Base-by-base conservation (phyloP, 2,329 filamentous ascomycete species). In the Cercospora beticola region DNA sequence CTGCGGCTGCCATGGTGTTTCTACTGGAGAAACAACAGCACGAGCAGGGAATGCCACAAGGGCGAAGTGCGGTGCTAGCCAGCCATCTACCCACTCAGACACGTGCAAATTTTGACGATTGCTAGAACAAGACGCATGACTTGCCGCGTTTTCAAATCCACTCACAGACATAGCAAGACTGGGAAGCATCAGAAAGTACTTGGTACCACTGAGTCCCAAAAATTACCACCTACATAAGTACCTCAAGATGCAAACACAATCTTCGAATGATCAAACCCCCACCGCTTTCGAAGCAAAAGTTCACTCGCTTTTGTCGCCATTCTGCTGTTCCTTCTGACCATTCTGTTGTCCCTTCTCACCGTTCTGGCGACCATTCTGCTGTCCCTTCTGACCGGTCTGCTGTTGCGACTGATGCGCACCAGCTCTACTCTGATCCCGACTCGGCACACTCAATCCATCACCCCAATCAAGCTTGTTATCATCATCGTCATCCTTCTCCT, bases 401-500 rank as follows among this genome's bases (percentile, higher is more conserved):
- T 57, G 46, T 18, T 64, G 43, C 61, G 36, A 33, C 23, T 56
- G 60, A 21, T 52, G 49, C 62, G 36, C 64, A 21, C 60, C 65
- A 18, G 64, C 64, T 33, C 64, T 58, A 60, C 67, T 70, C 64
- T 71, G 71, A 30, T 54, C 62, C n/a, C 67, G 61, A 63, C 64
- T 69, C 23, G 58, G 65, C 57, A 67, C 40, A 52, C 57, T 70
- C 61, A 72, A 59, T 1, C 68, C 70, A 31, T 72, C 68, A 6
- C 70, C 72, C 72, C 72, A 74, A 62, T 74, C 70, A 21, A 74
- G 65, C 69, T 70, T 68, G 12, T 71, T 68, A 40, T 72, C 71
- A 40, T 69, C 67, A 26, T 72, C 71, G 28, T 70, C 68, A 21
- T 71, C 71, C 57, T 70, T 70, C n/a, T 71, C 68, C 46, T 71